Base-by-base conservation (phyloP, 1,284 basidiomycete species). In the Pulveroboletus sp. region DNA sequence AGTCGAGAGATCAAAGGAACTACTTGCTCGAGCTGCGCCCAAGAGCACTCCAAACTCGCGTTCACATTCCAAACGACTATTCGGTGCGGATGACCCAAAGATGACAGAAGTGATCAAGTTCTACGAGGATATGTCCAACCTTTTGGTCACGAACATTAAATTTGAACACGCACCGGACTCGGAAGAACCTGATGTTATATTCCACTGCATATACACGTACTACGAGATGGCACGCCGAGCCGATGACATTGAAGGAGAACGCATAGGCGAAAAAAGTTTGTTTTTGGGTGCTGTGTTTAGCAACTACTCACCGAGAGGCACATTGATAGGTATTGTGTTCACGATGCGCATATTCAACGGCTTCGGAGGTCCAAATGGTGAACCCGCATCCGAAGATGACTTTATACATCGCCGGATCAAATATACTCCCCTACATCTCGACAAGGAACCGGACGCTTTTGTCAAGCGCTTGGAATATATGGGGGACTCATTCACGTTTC, bases 371-470 rank as follows among this genome's bases (percentile, higher is more conserved):
- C 70, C 68, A 14, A 62, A 70, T 51, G 68, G 70, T 28, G 68
- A 73, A 36, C 71, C 68, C 26, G 70, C 53, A 11, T 71, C 65
- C 11, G 72, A 74, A 47, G 72, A 74, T 38, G 66, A 72, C 42
- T 74, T 62, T 29, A 45, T 71, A 59, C 72, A 84, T 58, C 26
- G 70, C 75, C 44, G 74, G 51, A 77, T 87, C 49, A 81, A 83
- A 59, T 91, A 87, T 64, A 75, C 75, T 2, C 89, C 89, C 3
- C 69, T 80, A n/a, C 74, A 83, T 38, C 77, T 91, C 8, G 84
- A 89, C 52, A 81, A 82, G 56, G 85, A 89, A 66, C 59, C 74
- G 0, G 62, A 68, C 10, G 80, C 83, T 7, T 84, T 85, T 66
- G 77, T 81, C 18, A 71, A 80, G 35, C 74, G 74, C 42, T 71